Percentiles rank a stretch among this genome's conserved stretches.
These are phyloP conservation scores for Beta lomatogona DNA, from an alignment of 179 eudicot species.

Conservation along the genomic window DNA sequence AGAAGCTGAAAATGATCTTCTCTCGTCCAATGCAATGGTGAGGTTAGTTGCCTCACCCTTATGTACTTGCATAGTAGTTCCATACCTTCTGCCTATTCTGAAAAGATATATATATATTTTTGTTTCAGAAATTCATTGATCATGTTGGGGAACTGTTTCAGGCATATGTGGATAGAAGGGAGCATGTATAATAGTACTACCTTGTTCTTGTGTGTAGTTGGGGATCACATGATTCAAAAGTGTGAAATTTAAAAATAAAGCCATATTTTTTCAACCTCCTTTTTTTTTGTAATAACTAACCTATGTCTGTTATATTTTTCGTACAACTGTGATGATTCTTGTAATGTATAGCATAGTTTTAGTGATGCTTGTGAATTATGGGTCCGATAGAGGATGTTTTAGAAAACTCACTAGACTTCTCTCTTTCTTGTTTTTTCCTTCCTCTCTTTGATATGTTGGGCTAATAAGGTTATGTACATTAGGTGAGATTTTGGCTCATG, in stretches of 20 bases:
- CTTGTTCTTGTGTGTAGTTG: not conserved
- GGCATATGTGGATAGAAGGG: constrained; percentile 94
- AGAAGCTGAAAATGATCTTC: constrained; percentile 89
- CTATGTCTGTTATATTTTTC: not conserved
- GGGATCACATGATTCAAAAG: not conserved
- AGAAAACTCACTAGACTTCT: not conserved
- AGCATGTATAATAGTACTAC: constrained; percentile 60
- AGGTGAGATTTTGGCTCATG: too few relatives aligned
- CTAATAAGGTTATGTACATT: not conserved
- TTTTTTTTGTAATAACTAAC: not conserved
- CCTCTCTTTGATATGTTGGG: not conserved
- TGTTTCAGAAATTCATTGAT: constrained; percentile 90
- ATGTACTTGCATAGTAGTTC: constrained; percentile 14
- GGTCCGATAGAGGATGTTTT: not conserved
- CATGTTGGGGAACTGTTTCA: constrained; percentile 91
- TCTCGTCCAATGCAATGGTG: constrained; percentile 98
- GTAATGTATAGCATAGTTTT: not conserved
- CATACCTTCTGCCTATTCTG: constrained; percentile 19
- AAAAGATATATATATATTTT: constrained; percentile 23
- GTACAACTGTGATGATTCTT: not conserved
- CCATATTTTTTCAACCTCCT: too few relatives aligned
- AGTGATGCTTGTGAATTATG: not conserved
- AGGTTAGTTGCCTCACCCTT: constrained; percentile 42
- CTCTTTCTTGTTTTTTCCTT: not conserved
- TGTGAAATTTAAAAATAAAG: not conserved